Base-by-base conservation (phyloP, 768 basidiomycete genomes). In the Hypholoma sublateritium region DNA sequence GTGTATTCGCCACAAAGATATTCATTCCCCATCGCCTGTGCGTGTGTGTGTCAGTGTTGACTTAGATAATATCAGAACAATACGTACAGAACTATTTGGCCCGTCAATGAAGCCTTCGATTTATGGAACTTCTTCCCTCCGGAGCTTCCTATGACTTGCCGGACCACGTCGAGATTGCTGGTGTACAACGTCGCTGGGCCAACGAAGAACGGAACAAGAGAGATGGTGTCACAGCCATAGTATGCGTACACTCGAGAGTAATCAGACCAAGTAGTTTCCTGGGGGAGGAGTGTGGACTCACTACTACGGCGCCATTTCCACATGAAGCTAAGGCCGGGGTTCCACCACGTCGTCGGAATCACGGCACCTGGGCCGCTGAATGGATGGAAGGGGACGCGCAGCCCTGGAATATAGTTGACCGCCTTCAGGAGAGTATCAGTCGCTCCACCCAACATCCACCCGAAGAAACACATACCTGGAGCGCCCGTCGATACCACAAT, bases 81-180 rank as follows among this genome's bases (percentile, higher is more conserved):
- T 5, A 32, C 28, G 2, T 6, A 32, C 28, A 32, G 28, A 32
- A 32, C 28, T 32, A 32, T 32, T 32, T 32, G 28, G 28, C 28
- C 28, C 28, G 28, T 32, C 28, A 32, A 32, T 6, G 28, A 32
- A 22, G 49, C 41, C 48, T 66, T 59, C 2, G 79, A 75, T 59
- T 82, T 82, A 44, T 72, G 50, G 46, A 77, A 80, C 0, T 69
- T 69, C 0, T 69, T 69, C 46, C 74, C 77, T 39, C 73, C 70
- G 1, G 73, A 73, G 3, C 77, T 79, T 1, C 60, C 65, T 4
- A 68, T 62, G n/a, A 80, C 71, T 65, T 81, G 81, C 4, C 79
- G 72, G 9, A 71, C 75, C 4, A 81, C 73, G 37, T 81, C 77
- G 19, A 82, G 57, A 56, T 79, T 81, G 16, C 74, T 71, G 2